Evolutionary conservation across 2,329 filamentous ascomycete genomes (phyloP), one percentile per base, ranked within the genome.

Genomic region (Verticillium nonalfalfae): DNA sequence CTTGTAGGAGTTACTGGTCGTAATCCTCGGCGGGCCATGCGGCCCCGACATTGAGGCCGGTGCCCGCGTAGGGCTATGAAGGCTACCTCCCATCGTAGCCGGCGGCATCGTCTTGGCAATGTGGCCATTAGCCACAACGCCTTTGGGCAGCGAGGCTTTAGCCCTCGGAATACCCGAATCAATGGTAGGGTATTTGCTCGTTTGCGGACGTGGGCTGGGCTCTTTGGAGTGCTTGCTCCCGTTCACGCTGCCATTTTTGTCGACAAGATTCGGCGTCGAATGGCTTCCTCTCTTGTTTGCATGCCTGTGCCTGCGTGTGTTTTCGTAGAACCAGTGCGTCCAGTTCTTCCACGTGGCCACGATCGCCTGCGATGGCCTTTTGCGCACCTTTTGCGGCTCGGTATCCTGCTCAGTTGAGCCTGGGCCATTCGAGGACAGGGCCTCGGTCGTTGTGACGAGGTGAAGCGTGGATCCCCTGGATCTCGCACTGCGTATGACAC

Each of bases 391-490:
- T 59, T 78, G 78, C 7, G 71, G 65, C 10, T 60, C 72, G 39
- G 62, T 68, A 60, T 73, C 68, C 60, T 70, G 68, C 60, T 72
- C 68, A 59, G 64, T 68, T 7, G 58, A 52, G 14, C 40, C 31
- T 10, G 31, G 31, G 34, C 66, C 65, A 60, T 72, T 73, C n/a
- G 73, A 66, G 21, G 73, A 74, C 15, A 85, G 65, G 1, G 78
- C 79, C 18, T 85, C 83, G 7, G 80, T 79, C 0, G 85, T 87
- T 10, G 90, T 90, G 45, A 96, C 92, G 4, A 96, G 85, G 71
- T 97, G 92, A 36, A 97, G 82, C 65, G 92, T 95, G 67, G 93
- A 97, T 54, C 91, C 90, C 63, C 91, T 83, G 66, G 90, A 90
- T 67, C 89, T 82, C 62, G 90, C 86, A 65, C 86, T 87, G 66